Evolutionary conservation across 1,284 basidiomycete genomes (phyloP), one percentile per base, ranked within the genome.

Genomic region (Leccinum fallax): DNA sequence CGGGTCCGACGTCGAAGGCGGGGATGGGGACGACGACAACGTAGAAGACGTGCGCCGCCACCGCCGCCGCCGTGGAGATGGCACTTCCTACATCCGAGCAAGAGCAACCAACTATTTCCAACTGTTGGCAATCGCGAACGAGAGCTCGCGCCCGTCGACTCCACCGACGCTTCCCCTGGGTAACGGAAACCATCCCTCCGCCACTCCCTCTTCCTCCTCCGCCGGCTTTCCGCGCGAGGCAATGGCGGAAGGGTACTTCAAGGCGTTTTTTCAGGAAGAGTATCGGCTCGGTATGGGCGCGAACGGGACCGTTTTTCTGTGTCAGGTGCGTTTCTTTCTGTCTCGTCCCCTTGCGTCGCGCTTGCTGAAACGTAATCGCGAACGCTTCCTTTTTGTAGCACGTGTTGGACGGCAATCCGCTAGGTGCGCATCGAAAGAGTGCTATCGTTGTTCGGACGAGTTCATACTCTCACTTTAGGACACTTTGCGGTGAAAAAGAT

Each of bases 401-500:
- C 73, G 81, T 94, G 34, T 75, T 95, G 40, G 89, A 94, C 66
- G 90, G 88, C 5, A 93, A 94, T 71, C 79, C 85, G 32, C 81
- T 94, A 11, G 90, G 90, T 84, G 51, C 59, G 64, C 54, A 58
- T 53, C 13, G 28, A 52, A 58, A 55, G 19, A 19, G 40, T 24
- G 4, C 38, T 55, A 10, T 53, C 43, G 5, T 30, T 57, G 9
- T 61, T 16, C 57, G 15, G 57, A 6, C 10, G 3, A 11, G 36
- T 58, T 56, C 38, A 53, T 11, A 11, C 51, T 56, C 67, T 73
- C 49, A 52, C 24, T 62, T 58, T 60, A 87, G 90, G 89, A 32
- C 86, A 87, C 67, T 95, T 95, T 72, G 95, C 95, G 0, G 92
- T 98, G 57, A 98, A 98, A 79, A 97, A 97, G 75, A 94, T 98